Conservation (phyloP, 1,284 basidiomycete species). For the Pholiota adiposa region DNA sequence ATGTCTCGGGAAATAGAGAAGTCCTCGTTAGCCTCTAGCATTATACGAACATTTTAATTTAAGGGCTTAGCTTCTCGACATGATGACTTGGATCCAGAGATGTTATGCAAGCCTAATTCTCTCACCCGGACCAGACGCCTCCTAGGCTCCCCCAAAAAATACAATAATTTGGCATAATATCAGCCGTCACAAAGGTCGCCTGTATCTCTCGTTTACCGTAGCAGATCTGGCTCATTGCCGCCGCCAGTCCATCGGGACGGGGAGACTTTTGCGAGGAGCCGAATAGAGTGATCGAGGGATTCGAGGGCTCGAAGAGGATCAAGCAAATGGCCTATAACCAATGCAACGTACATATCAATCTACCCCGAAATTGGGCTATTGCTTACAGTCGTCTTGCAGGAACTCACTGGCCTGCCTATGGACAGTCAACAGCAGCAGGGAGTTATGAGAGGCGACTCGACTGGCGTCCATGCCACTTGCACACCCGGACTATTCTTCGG, state of each 20-base stretch:
- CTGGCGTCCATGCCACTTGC: background rate
- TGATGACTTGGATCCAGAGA: background rate
- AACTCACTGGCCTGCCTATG: background rate
- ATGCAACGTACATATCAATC: background rate
- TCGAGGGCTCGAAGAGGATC: background rate
- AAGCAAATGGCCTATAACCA: background rate
- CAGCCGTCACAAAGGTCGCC: background rate
- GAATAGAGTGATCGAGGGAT: background rate
- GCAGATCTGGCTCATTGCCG: background rate
- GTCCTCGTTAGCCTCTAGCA: background rate
- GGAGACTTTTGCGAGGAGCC: background rate
- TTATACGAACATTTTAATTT: background rate
- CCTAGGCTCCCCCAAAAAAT: background rate
- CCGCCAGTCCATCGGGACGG: background rate
- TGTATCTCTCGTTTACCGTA: background rate
- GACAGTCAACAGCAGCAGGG: background rate
- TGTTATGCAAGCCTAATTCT: background rate
- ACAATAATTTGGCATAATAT: background rate
- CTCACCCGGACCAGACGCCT: background rate
- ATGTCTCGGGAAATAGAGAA: background rate
- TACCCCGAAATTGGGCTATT: background rate
- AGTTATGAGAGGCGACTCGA: background rate
- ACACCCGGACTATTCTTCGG: background rate
- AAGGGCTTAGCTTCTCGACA: background rate
- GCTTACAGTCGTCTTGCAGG: background rate